Evolutionary conservation across 2,329 filamentous ascomycete species (phyloP).

Genomic region (Phialemoniopsis sp.): DNA sequence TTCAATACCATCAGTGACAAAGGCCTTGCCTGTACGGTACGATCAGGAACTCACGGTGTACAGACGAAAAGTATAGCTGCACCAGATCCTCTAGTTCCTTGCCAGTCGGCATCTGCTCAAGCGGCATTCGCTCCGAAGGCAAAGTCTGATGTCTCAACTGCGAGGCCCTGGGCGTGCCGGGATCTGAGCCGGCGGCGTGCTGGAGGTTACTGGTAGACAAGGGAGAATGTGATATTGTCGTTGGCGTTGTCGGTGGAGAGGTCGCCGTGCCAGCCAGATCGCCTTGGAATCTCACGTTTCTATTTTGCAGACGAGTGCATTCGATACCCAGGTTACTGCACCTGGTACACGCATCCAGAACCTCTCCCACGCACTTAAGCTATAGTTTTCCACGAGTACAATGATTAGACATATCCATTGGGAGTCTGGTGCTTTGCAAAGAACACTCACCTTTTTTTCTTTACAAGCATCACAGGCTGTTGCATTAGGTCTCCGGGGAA

Average conservation of each 20-base stretch:
- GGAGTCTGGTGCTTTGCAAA: neutral
- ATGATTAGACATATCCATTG: neutral
- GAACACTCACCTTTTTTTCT: constrained; percentile 6
- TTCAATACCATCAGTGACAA: neutral
- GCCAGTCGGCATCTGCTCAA: constrained; percentile 1
- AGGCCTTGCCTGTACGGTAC: no score
- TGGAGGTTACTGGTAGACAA: no score
- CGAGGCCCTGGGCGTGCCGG: no score
- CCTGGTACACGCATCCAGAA: constrained; percentile 3
- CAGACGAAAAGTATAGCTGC: constrained; percentile 8
- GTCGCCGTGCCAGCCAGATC: neutral
- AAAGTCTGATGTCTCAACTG: no score
- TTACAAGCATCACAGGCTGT: constrained; percentile 8
- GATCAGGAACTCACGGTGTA: constrained; percentile 3
- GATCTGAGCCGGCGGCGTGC: no score
- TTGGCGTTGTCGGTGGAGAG: no score
- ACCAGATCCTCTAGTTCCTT: constrained; percentile 6
- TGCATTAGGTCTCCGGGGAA: constrained; percentile 5
- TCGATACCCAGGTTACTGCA: constrained; percentile 4
- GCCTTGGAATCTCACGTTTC: neutral
- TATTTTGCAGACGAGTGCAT: constrained; percentile 2
- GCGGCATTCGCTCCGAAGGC: no score
- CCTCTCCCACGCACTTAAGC: constrained; percentile 7
- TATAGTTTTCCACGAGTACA: neutral
- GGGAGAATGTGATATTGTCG: no score